A percentile compares a stretch with the other conserved stretches of the same genome.
Evolutionary conservation across 2,329 filamentous ascomycete species (phyloP).

Genomic region (Tolypocladium ovalisporum): DNA sequence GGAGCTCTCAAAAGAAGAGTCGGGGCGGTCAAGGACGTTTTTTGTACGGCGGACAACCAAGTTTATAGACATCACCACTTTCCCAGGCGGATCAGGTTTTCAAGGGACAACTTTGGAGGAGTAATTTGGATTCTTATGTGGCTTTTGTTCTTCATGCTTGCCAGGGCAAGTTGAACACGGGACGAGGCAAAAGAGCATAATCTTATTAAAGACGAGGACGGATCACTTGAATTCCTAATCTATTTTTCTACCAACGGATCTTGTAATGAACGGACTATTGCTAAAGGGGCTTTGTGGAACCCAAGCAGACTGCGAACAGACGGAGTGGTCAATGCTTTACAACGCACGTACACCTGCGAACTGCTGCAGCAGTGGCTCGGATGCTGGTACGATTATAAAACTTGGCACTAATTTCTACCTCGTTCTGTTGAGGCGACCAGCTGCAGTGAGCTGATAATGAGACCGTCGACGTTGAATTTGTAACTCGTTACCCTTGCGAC

Average conservation of each 20-base stretch:
- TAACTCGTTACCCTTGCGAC: neutral
- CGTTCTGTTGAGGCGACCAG: neutral
- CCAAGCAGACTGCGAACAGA: neutral
- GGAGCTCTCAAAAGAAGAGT: neutral
- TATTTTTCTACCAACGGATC: neutral
- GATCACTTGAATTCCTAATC: slow-evolving; percentile 13
- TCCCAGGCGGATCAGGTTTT: slow-evolving; percentile 1
- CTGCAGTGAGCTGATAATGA: neutral
- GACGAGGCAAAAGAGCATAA: neutral
- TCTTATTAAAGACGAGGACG: neutral
- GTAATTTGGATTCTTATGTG: neutral
- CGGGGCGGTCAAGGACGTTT: slow-evolving; percentile 9
- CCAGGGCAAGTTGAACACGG: neutral
- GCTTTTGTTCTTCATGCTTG: neutral
- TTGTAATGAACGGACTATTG: too few species aligned
- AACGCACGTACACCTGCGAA: too few species aligned
- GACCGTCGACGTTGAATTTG: neutral
- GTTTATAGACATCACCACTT: slow-evolving; percentile 11
- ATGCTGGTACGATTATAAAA: neutral
- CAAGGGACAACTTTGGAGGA: neutral
- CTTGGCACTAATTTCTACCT: too few species aligned
- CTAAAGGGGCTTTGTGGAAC: neutral
- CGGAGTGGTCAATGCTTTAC: too few species aligned
- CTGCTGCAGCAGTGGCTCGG: neutral
- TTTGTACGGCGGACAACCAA: slow-evolving; percentile 6